Conservation (phyloP, 306 rosid species). For the Abrus pulchellus region DNA sequence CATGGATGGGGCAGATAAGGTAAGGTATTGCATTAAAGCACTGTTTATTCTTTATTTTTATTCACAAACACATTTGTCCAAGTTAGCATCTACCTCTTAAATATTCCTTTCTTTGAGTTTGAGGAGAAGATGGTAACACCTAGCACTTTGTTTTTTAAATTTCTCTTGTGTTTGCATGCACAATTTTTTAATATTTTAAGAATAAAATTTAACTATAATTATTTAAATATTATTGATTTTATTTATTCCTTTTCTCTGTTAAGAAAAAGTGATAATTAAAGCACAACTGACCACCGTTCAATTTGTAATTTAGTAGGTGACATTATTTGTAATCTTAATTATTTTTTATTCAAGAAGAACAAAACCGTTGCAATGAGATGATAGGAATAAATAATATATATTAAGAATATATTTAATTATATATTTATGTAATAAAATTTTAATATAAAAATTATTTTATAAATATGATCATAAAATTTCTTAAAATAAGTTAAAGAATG, state of each 20-base stretch:
- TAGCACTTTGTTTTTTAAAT: no score
- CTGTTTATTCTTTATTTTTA: constrained; percentile 13
- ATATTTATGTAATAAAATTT: no score
- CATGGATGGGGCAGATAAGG: constrained; percentile 43
- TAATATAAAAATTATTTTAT: no score
- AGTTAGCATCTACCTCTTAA: constrained; percentile 4
- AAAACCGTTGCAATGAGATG: not conserved
- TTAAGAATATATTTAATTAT: not conserved
- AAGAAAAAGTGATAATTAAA: not conserved
- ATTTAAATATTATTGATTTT: not conserved
- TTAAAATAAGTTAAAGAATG: no score
- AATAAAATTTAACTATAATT: no score
- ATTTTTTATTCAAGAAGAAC: not conserved
- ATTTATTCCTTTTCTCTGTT: not conserved
- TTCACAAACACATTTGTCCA: not conserved
- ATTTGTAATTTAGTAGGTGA: not conserved
- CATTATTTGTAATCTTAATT: not conserved
- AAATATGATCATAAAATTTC: no score
- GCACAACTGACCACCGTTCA: not conserved
- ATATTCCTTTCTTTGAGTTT: constrained; percentile 13
- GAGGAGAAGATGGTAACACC: constrained; percentile 16
- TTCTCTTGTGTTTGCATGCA: not conserved
- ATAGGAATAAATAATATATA: not conserved
- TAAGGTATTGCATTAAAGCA: constrained; percentile 11
- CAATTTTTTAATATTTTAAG: not conserved